These are phyloP conservation scores for Lichenothelia convexa DNA, from an alignment of 495 filamentous ascomycete genomes.

Conservation along the genomic window DNA sequence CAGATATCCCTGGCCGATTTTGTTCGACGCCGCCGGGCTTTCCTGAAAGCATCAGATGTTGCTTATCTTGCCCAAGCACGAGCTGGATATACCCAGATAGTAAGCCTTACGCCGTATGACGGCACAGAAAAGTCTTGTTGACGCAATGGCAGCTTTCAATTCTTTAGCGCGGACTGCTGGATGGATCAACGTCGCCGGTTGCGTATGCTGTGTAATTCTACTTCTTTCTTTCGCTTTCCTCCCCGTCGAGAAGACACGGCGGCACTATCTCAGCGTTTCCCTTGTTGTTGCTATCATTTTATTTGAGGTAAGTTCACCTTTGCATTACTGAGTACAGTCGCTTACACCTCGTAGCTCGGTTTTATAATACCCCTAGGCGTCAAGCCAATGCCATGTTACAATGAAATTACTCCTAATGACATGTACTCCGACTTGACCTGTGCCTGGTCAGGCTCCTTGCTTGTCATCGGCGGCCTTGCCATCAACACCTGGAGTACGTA, in stretches of 20 bases:
- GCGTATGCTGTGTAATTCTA: slow-evolving; percentile 55
- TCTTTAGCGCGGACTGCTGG: slow-evolving; percentile 45
- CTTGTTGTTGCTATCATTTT: slow-evolving; percentile 54
- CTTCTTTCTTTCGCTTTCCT: slow-evolving; percentile 67
- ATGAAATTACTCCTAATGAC: slow-evolving; percentile 81
- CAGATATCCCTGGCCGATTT: slow-evolving; percentile 51
- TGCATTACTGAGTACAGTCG: slow-evolving; percentile 3
- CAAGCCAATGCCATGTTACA: slow-evolving; percentile 66
- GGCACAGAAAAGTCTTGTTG: not conserved
- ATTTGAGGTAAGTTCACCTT: slow-evolving; percentile 46
- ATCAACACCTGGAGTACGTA: slow-evolving; percentile 59
- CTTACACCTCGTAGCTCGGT: slow-evolving; percentile 34
- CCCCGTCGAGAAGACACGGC: slow-evolving; percentile 74
- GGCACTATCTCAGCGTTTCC: slow-evolving; percentile 83
- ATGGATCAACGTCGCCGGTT: slow-evolving; percentile 61
- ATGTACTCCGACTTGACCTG: slow-evolving; percentile 71
- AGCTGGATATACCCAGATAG: slow-evolving; percentile 70
- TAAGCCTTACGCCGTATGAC: slow-evolving; percentile 20
- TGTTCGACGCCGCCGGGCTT: slow-evolving; percentile 27
- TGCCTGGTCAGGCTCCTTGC: slow-evolving; percentile 70
- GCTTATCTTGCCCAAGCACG: slow-evolving; percentile 75
- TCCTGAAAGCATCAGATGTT: slow-evolving; percentile 55
- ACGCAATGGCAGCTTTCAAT: slow-evolving; percentile 33
- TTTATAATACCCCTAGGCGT: slow-evolving; percentile 81
- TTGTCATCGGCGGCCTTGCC: slow-evolving; percentile 69